Evolutionary conservation across 306 rosid species (phyloP).

Genomic region (Nissolia schottii): DNA sequence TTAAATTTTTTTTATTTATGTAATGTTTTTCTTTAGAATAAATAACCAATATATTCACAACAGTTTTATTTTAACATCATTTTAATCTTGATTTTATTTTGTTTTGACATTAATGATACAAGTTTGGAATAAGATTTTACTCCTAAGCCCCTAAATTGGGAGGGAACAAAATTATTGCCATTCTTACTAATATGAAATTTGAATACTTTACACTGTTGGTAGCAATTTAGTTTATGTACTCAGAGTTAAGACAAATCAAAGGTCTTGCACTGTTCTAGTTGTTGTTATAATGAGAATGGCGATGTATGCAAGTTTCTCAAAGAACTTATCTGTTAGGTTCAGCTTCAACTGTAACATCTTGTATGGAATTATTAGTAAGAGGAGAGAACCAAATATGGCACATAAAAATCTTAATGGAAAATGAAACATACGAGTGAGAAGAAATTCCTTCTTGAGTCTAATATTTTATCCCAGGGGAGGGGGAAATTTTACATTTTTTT

Average conservation of each 20-base stretch:
- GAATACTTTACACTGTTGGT: not conserved
- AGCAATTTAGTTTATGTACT: not conserved
- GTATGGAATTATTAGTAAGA: not conserved
- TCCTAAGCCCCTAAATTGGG: too few species aligned
- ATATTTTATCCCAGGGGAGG: not conserved
- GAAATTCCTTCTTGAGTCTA: constrained; percentile 24
- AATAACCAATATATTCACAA: too few species aligned
- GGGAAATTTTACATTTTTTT: constrained; percentile 10
- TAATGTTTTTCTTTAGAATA: too few species aligned
- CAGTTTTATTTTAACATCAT: too few species aligned
- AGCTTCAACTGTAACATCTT: not conserved
- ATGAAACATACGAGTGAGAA: not conserved
- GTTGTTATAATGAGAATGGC: not conserved
- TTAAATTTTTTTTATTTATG: too few species aligned
- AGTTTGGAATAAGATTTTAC: too few species aligned
- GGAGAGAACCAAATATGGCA: not conserved
- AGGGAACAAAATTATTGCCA: too few species aligned
- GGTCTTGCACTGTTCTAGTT: not conserved
- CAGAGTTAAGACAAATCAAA: not conserved
- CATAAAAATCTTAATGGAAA: not conserved
- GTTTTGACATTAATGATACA: too few species aligned
- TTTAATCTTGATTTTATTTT: too few species aligned
- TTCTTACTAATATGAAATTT: too few species aligned
- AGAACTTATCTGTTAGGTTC: not conserved
- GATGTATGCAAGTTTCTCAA: not conserved